phyloP scores from a whole-genome alignment of 805 yeast genomes.

The Candida boleticola region DNA sequence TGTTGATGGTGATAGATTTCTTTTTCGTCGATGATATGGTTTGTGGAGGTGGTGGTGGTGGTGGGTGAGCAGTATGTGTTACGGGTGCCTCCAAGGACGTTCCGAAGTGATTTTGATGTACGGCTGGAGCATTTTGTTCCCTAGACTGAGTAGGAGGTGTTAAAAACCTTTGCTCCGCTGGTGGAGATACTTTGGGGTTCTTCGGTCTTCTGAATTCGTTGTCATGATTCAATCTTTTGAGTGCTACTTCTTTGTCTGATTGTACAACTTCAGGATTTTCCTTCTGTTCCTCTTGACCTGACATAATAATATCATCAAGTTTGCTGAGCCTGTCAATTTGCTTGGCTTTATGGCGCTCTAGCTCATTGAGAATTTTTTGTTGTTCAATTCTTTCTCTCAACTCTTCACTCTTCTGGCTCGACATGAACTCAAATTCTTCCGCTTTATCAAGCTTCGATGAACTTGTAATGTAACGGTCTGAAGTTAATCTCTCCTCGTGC shows the following conservation, averaged over 20 bases:
- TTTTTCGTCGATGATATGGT: constrained; percentile 10
- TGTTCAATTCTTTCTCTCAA: constrained; percentile 25
- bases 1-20: constrained; percentile 45
- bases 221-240: constrained; percentile 12
- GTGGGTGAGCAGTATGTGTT: neutral
- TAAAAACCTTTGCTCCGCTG: constrained; percentile 1
- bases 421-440: constrained; percentile 4
- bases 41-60: constrained; percentile 2
- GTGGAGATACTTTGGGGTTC: constrained; percentile 12
- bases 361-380: constrained; percentile 19
- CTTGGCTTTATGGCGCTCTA: constrained; percentile 8
- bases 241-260: constrained; percentile 2
- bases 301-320: neutral
- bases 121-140: neutral
- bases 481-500: too few species aligned
- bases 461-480: too few species aligned
- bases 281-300: neutral
- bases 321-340: constrained; percentile 6
- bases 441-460: too few species aligned
- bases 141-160: constrained; percentile 4
- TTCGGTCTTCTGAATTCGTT: constrained; percentile 36
- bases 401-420: constrained; percentile 21
- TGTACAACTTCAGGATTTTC: neutral
- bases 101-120: neutral
- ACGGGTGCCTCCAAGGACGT: too few species aligned